Percentiles rank a stretch among this genome's conserved stretches.
Conservation (phyloP, 106 monocot genomes). For the Gastrodia elata region DNA sequence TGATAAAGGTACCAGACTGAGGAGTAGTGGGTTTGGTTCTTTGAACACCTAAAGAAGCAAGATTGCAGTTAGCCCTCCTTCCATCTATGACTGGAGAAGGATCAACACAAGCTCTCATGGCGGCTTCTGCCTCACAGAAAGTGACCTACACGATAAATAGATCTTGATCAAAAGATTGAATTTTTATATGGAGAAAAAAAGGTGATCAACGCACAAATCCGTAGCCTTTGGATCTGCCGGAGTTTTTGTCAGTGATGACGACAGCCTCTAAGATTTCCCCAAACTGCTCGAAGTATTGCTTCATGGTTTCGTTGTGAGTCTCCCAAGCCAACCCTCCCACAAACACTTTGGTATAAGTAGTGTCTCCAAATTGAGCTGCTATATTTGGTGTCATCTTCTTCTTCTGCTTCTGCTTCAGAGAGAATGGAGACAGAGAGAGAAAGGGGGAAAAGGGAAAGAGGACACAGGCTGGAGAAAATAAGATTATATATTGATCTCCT, state of each 20-base stretch:
- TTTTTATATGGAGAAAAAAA: neutral
- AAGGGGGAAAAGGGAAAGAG: constrained; percentile 6
- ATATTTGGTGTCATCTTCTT: constrained; percentile 44
- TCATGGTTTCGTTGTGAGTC: constrained; percentile 88
- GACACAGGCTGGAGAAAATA: constrained; percentile 3
- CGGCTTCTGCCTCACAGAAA: constrained; percentile 16
- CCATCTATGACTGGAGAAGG: constrained; percentile 82
- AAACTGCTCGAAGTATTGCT: constrained; percentile 93
- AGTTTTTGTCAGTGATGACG: constrained; percentile 92
- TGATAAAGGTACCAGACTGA: constrained; percentile 20
- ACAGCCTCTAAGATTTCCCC: constrained; percentile 94
- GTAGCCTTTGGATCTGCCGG: constrained; percentile 90
- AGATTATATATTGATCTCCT: neutral
- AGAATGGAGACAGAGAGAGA: constrained; percentile 9
- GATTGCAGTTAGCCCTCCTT: constrained; percentile 82
- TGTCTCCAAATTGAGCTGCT: constrained; percentile 61
- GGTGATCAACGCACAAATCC: constrained; percentile 90
- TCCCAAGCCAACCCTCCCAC: constrained; percentile 94
- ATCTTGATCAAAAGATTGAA: neutral
- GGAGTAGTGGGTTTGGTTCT: constrained; percentile 54
- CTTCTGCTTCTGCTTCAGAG: neutral
- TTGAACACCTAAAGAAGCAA: constrained; percentile 57
- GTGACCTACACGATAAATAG: constrained; percentile 14
- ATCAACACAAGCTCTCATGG: constrained; percentile 31
- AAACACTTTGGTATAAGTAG: constrained; percentile 90